These are phyloP conservation scores for Phialophora tarda DNA, from an alignment of 2,329 filamentous ascomycete species.

Conservation along the genomic window DNA sequence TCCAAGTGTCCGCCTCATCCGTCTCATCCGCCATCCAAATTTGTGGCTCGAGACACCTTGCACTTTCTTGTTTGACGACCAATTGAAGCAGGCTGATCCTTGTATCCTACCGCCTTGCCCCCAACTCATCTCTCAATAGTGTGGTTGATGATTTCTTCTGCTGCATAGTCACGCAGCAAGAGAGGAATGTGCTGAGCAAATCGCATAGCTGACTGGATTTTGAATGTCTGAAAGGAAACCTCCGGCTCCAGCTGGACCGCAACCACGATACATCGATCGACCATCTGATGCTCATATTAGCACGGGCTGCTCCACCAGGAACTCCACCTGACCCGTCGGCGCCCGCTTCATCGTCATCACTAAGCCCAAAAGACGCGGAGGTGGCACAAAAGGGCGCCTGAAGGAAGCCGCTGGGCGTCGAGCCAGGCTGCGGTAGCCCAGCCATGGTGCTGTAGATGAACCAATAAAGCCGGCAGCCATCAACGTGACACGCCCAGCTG, in stretches of 20 bases:
- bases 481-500: conserved; percentile 26
- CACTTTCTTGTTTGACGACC: neutral
- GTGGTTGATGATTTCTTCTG: conserved; percentile 10
- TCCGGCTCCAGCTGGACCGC: conserved; percentile 21
- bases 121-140: neutral
- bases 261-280: conserved; percentile 27
- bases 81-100: neutral
- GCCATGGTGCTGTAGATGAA: conserved; percentile 13
- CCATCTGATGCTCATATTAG: conserved; percentile 25
- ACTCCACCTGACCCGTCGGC: conserved; percentile 18
- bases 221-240: conserved; percentile 13
- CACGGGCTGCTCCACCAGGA: conserved; percentile 16
- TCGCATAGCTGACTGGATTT: conserved; percentile 28
- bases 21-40: neutral
- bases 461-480: conserved; percentile 23
- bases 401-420: conserved; percentile 28
- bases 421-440: conserved; percentile 29
- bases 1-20: neutral
- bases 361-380: conserved; percentile 25
- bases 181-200: conserved; percentile 23
- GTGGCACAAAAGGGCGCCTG: conserved; percentile 32
- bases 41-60: neutral
- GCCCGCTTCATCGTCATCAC: conserved; percentile 34
- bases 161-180: conserved; percentile 30
- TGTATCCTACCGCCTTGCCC: neutral